A percentile compares a stretch with the other conserved stretches of the same genome.
Conservation (phyloP, 495 filamentous ascomycete species). For the Penicilliopsis zonata region DNA sequence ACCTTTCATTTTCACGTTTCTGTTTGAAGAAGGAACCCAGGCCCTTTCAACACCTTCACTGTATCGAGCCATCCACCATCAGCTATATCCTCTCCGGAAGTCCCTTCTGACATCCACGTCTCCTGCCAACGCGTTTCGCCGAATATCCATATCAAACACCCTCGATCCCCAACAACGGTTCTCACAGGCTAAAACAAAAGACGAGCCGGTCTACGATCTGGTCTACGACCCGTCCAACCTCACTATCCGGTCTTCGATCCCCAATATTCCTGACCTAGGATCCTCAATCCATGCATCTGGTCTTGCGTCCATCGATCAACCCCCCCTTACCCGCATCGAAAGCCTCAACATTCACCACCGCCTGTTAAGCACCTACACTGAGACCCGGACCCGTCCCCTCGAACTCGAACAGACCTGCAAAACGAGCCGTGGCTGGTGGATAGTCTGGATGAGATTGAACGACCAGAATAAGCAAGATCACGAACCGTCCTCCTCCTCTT, state of each 20-base stretch:
- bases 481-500: neutral
- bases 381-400: conserved; percentile 41
- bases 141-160: conserved; percentile 24
- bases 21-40: conserved; percentile 63
- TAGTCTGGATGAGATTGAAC: conserved; percentile 77
- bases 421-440: conserved; percentile 89
- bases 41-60: conserved; percentile 55
- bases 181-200: conserved; percentile 18
- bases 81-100: conserved; percentile 66
- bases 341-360: conserved; percentile 85
- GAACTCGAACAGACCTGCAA: conserved; percentile 84
- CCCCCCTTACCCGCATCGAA: conserved; percentile 66
- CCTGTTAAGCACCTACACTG: conserved; percentile 61
- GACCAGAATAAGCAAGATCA: conserved; percentile 11
- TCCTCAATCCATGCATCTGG: too few species aligned
- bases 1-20: conserved; percentile 85
- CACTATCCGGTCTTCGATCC: conserved; percentile 73
- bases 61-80: conserved; percentile 72
- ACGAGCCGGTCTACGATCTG: conserved; percentile 68
- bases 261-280: conserved; percentile 69
- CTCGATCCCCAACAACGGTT: conserved; percentile 16
- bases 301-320: conserved; percentile 51
- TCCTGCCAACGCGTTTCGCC: conserved; percentile 33
- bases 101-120: conserved; percentile 57
- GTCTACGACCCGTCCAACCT: conserved; percentile 71